Evolutionary conservation across 1,139 yeast genomes (phyloP), one percentile per base, ranked within the genome.

Genomic region (Candida labiduridarum): DNA sequence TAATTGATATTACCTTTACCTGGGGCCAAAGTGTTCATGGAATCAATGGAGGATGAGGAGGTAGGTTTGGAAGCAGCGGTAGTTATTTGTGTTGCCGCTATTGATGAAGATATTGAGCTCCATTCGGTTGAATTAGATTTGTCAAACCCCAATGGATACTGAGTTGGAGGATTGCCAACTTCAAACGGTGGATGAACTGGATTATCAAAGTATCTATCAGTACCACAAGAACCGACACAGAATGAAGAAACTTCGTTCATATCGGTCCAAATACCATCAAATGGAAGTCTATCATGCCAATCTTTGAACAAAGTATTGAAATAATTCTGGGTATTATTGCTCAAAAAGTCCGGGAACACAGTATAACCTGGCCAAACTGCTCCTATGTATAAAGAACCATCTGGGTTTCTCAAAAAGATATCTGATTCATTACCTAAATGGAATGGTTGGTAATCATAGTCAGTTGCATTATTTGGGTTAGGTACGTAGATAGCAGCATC

Each of bases 221-320:
- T 50, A 29, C 68, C 69, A 54, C 68, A 66, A 18, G 68, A 63
- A 6, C 70, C 70, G 30, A 65, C 68, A 51, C 73, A 67, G 60
- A 68, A 69, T 5, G 68, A 60, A 9, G 68, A 60, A 1, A 62
- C 69, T 52, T 69, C 74, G 51, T 69, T 68, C 73, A 69, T 69
- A 52, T 69, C 74, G 18, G 64, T 52, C 74, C 74, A 69, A 34
- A 69, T 57, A 27, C 74, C 74, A 52, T 66, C 71, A 49, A 59
- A 67, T 18, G 62, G 59, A 22, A 66, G 47, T 15, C 54, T 50
- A 22, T 63, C 53, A 49, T 61, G 59, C 62, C 65, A 66, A 18
- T 55, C 52, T 43, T 56, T 48, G 47, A 68, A 54, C 47, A 58
- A 55, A 15, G 60, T 53, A 10, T 56, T 52, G 69, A 71, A 68